phyloP scores from a whole-genome alignment of 139 green algal genomes.

The Mesotaenium endlicherianum region DNA sequence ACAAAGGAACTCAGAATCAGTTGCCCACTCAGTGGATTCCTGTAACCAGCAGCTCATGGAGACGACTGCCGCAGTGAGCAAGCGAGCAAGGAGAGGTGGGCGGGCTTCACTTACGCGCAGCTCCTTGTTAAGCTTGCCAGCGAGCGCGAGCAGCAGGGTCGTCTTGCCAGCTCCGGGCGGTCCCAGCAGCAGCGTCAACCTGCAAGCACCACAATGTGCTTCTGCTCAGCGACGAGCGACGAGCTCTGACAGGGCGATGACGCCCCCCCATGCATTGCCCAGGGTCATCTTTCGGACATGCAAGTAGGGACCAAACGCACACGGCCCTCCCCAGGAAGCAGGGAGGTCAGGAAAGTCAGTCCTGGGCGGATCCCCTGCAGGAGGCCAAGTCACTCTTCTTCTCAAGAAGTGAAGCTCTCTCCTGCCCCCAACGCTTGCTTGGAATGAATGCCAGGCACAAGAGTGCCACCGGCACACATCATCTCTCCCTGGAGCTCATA shows the following conservation, averaged over 20 bases:
- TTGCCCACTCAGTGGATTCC: not conserved
- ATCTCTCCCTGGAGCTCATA: not conserved
- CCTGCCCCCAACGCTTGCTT: no score
- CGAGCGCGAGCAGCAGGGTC: slow-evolving; percentile 61
- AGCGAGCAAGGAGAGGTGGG: no score
- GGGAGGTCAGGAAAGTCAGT: not conserved
- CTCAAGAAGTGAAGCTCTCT: no score
- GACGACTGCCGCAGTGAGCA: no score
- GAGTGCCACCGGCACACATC: not conserved
- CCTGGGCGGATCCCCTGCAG: no score
- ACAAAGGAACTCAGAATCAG: not conserved
- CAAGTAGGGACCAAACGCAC: not conserved
- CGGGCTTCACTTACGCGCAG: not conserved
- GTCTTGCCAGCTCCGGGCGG: slow-evolving; percentile 64
- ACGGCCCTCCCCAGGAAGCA: not conserved
- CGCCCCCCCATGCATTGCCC: not conserved
- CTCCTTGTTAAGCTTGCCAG: slow-evolving; percentile 36
- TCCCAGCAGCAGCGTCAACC: slow-evolving; percentile 70
- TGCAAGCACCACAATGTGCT: not conserved
- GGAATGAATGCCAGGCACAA: no score
- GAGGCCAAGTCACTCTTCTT: no score
- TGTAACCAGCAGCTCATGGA: not conserved
- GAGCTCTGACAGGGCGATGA: not conserved
- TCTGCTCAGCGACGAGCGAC: not conserved
- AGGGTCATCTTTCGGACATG: not conserved